Conservation (phyloP, 1,284 basidiomycete species). For the Cutaneotrichosporon sp. region DNA sequence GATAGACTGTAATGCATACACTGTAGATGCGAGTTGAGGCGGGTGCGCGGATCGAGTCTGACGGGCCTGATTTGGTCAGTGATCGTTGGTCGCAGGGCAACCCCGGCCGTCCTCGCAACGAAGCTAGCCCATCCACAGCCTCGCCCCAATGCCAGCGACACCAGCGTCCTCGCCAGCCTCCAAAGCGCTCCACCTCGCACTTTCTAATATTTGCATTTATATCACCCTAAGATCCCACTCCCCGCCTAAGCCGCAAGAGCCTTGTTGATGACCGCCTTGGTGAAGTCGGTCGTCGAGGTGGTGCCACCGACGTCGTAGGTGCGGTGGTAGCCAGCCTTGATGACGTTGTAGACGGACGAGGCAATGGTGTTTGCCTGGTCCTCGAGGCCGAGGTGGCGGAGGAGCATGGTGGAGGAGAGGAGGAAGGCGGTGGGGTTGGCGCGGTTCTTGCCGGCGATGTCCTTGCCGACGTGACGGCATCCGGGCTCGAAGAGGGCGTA, state of each 20-base stretch:
- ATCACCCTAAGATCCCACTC: conserved; percentile 7
- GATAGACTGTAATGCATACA: conserved; percentile 7
- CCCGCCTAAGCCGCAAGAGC: conserved; percentile 26
- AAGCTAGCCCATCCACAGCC: no score
- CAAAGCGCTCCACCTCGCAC: neutral
- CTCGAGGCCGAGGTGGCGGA: conserved; percentile 94
- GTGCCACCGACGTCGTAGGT: conserved; percentile 95
- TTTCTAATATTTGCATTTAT: conserved; percentile 8
- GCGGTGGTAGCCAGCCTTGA: conserved; percentile 83
- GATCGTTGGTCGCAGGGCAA: no score
- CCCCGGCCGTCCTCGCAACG: no score
- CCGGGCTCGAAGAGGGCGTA: conserved; percentile 99
- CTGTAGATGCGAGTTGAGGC: neutral
- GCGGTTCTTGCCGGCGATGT: conserved; percentile 96
- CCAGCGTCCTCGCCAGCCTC: no score
- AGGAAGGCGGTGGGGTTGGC: conserved; percentile 99
- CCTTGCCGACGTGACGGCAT: conserved; percentile 96
- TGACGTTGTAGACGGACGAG: conserved; percentile 88
- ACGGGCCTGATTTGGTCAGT: no score
- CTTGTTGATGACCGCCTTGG: conserved; percentile 72
- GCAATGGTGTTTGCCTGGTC: conserved; percentile 94
- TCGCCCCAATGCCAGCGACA: neutral
- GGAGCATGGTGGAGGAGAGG: conserved; percentile 97
- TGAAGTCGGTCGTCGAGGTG: conserved; percentile 89
- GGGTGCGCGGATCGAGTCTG: neutral